Evolutionary conservation across 257 asterid genomes (phyloP), one percentile per base, ranked within the genome.

Genomic region (Schizonepeta tenuifolia): DNA sequence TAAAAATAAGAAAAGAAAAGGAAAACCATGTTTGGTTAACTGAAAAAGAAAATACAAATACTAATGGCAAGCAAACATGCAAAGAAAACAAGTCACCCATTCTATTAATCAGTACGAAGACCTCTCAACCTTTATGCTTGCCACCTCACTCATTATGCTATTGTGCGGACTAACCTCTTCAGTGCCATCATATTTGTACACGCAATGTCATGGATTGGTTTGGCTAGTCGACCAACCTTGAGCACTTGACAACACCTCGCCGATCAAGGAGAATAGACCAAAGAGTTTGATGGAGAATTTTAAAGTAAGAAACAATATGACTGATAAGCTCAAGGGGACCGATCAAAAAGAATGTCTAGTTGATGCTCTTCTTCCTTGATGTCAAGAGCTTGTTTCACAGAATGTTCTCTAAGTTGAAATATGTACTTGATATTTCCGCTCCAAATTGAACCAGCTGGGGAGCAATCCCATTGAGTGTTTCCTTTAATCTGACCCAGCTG

Each of bases 391-490:
- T 6, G 49, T 47, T 47, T 13, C 15, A 6, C 54, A 0, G 3
- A 13, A 47, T 47, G 54, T 15, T 47, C 54, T 15, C 54, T 0
- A 14, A 1, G 33, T 28, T 28, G 5, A 4, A 28, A 28, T 28
- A 28, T 4, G 33, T 5, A 4, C 43, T 57, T 57, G 14, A 41
- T 36, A 26, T 58, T 67, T 75, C 59, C 56, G 62, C 77, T 64
- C 71, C 51, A 41, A 67, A 61, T 36, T 41, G 47, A 61, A 71
- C 61, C 60, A 40, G 66, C 20, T 67, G 33, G 76, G 57, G 33
- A 59, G 49, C 54, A 2, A 28, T 28, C 17, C 15, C 54, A 33
- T 54, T 69, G 10, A 13, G 11, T 26, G 26, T 9, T 57, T 28
- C n/a, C 41, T 57, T n/a, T 2, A 57, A 57, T 13, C 2, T 15